These are phyloP conservation scores for Tulasnella sp. DNA, from an alignment of 768 basidiomycete species.

Conservation along the genomic window DNA sequence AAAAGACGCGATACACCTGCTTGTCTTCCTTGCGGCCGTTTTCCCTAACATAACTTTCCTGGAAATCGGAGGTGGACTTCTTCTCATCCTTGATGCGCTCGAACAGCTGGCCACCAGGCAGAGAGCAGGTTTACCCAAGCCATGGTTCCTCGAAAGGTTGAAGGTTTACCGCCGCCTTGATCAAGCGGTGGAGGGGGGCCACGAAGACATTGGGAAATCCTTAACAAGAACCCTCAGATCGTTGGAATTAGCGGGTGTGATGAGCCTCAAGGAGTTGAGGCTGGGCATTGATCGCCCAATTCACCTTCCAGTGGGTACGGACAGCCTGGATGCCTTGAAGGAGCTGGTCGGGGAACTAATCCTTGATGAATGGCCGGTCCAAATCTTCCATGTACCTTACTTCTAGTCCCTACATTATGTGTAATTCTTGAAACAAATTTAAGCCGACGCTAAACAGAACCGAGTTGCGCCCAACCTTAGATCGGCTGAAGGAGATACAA, in stretches of 20 bases:
- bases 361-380: background rate
- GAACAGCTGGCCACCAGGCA: background rate
- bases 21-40: background rate
- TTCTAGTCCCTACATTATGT: too few species aligned
- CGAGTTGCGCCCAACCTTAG: too few species aligned
- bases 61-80: background rate
- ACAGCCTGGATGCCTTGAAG: background rate
- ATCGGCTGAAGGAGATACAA: too few species aligned
- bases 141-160: background rate
- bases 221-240: background rate
- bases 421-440: too few species aligned
- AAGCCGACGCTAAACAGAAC: too few species aligned
- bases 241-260: background rate
- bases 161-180: background rate
- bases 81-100: background rate
- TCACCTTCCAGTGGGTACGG: background rate
- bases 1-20: background rate
- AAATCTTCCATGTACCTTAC: too few species aligned
- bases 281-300: background rate
- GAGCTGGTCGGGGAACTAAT: background rate
- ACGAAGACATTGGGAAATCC: background rate
- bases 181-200: background rate
- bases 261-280: background rate
- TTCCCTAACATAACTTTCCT: background rate
- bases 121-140: background rate